These are phyloP conservation scores for Ceratobasidium papillatum DNA, from an alignment of 1,284 basidiomycete genomes.

Conservation along the genomic window DNA sequence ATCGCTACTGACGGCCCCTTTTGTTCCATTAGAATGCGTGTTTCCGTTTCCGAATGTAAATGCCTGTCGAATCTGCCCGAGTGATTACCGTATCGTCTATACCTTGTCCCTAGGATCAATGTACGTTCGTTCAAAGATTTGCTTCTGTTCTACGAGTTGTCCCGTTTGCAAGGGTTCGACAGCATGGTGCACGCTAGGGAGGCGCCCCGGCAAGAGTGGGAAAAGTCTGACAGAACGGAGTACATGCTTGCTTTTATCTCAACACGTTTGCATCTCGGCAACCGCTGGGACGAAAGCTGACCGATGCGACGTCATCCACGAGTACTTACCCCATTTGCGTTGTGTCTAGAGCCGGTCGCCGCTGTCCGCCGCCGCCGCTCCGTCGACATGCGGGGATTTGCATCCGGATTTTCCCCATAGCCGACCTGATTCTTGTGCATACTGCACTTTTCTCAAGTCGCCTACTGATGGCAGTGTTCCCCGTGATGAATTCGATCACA, in stretches of 20 bases:
- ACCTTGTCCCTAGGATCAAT: conserved; percentile 33
- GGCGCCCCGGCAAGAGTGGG: conserved; percentile 3
- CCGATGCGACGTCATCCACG: background rate
- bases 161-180: conserved; percentile 30
- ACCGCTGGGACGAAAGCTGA: background rate
- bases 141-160: conserved; percentile 16
- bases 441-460: conserved; percentile 8
- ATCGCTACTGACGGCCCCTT: background rate
- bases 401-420: conserved; percentile 13
- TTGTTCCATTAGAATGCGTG: conserved; percentile 30
- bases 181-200: conserved; percentile 21
- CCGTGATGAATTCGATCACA: background rate
- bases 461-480: conserved; percentile 32
- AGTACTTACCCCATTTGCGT: background rate
- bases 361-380: conserved; percentile 13
- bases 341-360: conserved; percentile 5
- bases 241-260: conserved; percentile 3
- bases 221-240: conserved; percentile 26
- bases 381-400: conserved; percentile 10
- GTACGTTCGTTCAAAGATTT: conserved; percentile 40
- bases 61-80: conserved; percentile 23
- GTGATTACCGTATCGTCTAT: conserved; percentile 18
- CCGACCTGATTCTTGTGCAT: background rate
- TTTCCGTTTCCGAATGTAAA: conserved; percentile 13
- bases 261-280: background rate